Conservation (phyloP, 805 yeast species). For the Vanderwaltozyma tropicalis region DNA sequence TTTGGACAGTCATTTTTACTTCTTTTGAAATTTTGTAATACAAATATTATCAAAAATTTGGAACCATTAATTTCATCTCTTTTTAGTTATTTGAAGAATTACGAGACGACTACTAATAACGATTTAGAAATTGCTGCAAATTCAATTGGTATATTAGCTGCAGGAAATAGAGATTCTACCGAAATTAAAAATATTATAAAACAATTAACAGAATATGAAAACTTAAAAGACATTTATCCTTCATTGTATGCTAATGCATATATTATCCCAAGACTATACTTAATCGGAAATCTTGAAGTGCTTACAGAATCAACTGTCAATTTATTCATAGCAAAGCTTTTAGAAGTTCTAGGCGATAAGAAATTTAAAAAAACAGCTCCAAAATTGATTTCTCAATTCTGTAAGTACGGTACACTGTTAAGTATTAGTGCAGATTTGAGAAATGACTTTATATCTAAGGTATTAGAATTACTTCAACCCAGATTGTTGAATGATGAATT, state of each 20-base stretch:
- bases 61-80: conserved; percentile 17
- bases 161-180: conserved; percentile 6
- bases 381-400: conserved; percentile 25
- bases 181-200: conserved; percentile 3
- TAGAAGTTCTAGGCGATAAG: not conserved
- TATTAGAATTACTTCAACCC: conserved; percentile 27
- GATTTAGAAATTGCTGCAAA: conserved; percentile 33
- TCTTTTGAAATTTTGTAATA: conserved; percentile 15
- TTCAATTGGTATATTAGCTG: conserved; percentile 37
- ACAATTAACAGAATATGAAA: not conserved
- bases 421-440: conserved; percentile 11
- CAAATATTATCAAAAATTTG: conserved; percentile 4
- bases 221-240: not conserved
- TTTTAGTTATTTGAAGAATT: conserved; percentile 12
- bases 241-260: conserved; percentile 9
- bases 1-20: conserved; percentile 31
- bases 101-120: conserved; percentile 11
- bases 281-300: not conserved
- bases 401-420: conserved; percentile 31
- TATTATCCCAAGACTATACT: conserved; percentile 15
- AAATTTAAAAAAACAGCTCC: not conserved
- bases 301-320: not conserved
- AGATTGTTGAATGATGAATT: conserved; percentile 48
- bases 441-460: conserved; percentile 11
- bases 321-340: not conserved